Conservation (phyloP, 164 flowering plant genomes). For the Cinnamomum chago region DNA sequence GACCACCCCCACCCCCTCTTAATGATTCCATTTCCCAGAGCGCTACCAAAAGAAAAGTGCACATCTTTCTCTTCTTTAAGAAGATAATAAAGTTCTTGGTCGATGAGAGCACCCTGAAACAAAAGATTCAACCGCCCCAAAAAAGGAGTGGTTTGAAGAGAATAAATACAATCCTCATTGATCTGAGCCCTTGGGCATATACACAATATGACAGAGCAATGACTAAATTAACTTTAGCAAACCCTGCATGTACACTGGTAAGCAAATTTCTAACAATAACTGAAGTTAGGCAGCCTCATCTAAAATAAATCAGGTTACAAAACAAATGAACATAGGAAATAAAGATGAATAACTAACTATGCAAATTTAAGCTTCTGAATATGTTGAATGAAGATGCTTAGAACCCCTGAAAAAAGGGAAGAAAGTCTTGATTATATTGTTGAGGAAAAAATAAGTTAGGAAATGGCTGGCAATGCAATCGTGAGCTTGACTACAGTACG, state of each 20-base stretch:
- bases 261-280: neutral
- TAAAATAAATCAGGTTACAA: too few relatives aligned
- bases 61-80: slow-evolving; percentile 84
- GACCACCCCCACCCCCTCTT: slow-evolving; percentile 30
- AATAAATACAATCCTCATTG: neutral
- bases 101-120: slow-evolving; percentile 72
- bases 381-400: neutral
- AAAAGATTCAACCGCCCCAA: neutral
- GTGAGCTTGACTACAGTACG: neutral
- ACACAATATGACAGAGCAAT: neutral
- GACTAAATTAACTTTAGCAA: neutral
- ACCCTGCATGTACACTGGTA: neutral
- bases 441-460: neutral
- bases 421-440: neutral
- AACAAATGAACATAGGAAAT: neutral
- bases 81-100: slow-evolving; percentile 80
- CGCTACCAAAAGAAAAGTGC: slow-evolving; percentile 71
- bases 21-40: slow-evolving; percentile 45
- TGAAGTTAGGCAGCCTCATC: neutral
- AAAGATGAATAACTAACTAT: too few relatives aligned
- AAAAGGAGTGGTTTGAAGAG: neutral
- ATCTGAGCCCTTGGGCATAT: neutral
- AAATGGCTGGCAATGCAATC: neutral
- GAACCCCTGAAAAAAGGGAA: neutral
- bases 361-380: neutral